These are phyloP conservation scores for Dalbergia cultrata DNA, from an alignment of 306 rosid species.

Conservation along the genomic window DNA sequence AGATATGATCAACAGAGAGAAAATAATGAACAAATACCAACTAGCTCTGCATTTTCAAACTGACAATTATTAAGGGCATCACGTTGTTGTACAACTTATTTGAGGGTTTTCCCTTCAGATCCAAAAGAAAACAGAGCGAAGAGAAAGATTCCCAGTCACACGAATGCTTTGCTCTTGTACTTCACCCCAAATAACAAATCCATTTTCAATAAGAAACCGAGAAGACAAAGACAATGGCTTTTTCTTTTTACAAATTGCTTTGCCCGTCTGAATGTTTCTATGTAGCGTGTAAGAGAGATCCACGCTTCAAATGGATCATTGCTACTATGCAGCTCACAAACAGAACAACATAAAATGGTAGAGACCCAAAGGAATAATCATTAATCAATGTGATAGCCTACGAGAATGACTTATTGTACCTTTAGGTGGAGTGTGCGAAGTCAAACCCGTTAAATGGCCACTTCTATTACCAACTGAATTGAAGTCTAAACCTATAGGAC, in stretches of 20 bases:
- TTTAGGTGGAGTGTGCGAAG: slow-evolving; percentile 56
- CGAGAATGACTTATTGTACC: slow-evolving; percentile 76
- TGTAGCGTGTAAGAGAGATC: slow-evolving; percentile 9
- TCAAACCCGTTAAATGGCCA: slow-evolving; percentile 74
- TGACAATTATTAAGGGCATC: neutral
- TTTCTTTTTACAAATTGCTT: neutral
- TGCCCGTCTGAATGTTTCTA: slow-evolving; percentile 23
- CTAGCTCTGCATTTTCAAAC: slow-evolving; percentile 7
- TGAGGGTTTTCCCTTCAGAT: neutral
- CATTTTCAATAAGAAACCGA: neutral
- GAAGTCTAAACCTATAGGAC: slow-evolving; percentile 69
- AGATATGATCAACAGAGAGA: neutral
- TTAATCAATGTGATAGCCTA: slow-evolving; percentile 80
- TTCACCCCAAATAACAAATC: neutral
- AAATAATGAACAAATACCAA: neutral
- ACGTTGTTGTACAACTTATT: neutral
- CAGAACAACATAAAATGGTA: slow-evolving; percentile 13
- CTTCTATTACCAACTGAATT: slow-evolving; percentile 78
- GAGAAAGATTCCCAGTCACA: slow-evolving; percentile 26
- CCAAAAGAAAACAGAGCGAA: slow-evolving; percentile 2
- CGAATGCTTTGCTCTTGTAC: neutral
- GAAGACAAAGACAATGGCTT: slow-evolving; percentile 9
- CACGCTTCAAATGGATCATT: slow-evolving; percentile 18
- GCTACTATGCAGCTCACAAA: slow-evolving; percentile 24
- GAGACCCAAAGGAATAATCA: slow-evolving; percentile 49